Evolutionary conservation across 2,329 filamentous ascomycete species (phyloP), one percentile per base, ranked within the genome.

Genomic region (Talaromyces sp.): DNA sequence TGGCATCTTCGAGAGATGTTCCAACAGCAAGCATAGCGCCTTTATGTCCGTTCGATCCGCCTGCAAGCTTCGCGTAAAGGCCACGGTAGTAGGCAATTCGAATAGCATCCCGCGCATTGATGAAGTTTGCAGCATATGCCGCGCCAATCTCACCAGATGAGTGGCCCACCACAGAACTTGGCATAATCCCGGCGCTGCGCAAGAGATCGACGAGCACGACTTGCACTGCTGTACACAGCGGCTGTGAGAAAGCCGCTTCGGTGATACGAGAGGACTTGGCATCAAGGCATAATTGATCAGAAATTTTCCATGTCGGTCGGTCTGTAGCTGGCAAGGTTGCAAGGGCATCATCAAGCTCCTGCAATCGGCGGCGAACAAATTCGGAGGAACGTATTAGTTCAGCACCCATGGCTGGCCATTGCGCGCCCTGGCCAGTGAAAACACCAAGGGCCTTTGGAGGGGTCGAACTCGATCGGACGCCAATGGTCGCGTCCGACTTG

Each of bases 121-220:
- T 42, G 57, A 58, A 45, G 11, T 71, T 74, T 2, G 76, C 66
- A 3, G 79, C 76, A 54, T 77, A 81, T 0, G 78, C 78, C n/a
- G 78, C 78, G 7, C 63, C 77, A 24, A 81, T 80, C 54, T 82
- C 79, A 22, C 79, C 79, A 46, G 70, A 75, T 0, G 77, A 80
- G 58, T 81, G 79, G 0, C 79, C 78, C 13, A 73, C 65, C 0
- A 80, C 77, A 6, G 67, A 68, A 0, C 56, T 44, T 0, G 77
- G 76, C 16, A 52, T 52, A 19, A 81, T 66, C 1, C 70, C 71
- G 67, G 72, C 78, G 2, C 73, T 74, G 29, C 70, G 48, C 3
- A 82, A 64, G 3, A 82, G 62, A n/a, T 76, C 70, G 0, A 74
- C 71, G 5, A 82, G 61, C 1, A 72, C 73, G 4, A 83, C 63